phyloP scores from a whole-genome alignment of 164 flowering plant genomes.

The Magnolia changhungtana region DNA sequence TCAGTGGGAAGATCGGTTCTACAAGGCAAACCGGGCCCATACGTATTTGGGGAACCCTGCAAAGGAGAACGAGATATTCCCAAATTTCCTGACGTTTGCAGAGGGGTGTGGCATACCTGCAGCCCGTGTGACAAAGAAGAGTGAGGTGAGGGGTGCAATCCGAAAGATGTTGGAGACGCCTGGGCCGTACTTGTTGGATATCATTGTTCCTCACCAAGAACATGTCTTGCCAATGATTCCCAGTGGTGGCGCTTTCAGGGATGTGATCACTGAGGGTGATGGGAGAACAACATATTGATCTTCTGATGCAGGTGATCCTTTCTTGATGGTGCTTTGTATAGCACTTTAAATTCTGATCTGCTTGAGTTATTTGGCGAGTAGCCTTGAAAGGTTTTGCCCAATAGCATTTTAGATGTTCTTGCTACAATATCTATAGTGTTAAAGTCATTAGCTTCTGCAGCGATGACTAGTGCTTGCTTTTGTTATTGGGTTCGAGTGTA shows the following conservation, averaged over 20 bases:
- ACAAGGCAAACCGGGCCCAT: conserved; percentile 67
- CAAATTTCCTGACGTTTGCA: conserved; percentile 57
- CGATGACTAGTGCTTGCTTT: background rate
- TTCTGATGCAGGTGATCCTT: background rate
- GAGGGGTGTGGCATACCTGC: conserved; percentile 65
- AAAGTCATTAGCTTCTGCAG: background rate
- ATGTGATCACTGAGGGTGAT: conserved; percentile 61
- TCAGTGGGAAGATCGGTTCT: conserved; percentile 56
- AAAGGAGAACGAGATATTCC: conserved; percentile 53
- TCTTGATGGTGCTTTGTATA: background rate
- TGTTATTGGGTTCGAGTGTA: background rate
- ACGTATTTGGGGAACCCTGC: conserved; percentile 62
- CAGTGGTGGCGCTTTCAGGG: conserved; percentile 63
- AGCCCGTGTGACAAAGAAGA: conserved; percentile 48
- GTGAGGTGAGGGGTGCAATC: conserved; percentile 52
- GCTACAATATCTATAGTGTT: background rate
- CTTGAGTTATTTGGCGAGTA: background rate
- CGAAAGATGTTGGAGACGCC: conserved; percentile 66
- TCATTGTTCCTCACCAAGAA: conserved; percentile 74
- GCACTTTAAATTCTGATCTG: background rate
- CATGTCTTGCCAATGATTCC: conserved; percentile 80
- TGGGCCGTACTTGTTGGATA: conserved; percentile 66
- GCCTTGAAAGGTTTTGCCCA: background rate
- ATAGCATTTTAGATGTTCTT: background rate
- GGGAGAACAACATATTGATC: conserved; percentile 44